Evolutionary conservation across 306 rosid species (phyloP).

Genomic region (Prinsepia uniflora): DNA sequence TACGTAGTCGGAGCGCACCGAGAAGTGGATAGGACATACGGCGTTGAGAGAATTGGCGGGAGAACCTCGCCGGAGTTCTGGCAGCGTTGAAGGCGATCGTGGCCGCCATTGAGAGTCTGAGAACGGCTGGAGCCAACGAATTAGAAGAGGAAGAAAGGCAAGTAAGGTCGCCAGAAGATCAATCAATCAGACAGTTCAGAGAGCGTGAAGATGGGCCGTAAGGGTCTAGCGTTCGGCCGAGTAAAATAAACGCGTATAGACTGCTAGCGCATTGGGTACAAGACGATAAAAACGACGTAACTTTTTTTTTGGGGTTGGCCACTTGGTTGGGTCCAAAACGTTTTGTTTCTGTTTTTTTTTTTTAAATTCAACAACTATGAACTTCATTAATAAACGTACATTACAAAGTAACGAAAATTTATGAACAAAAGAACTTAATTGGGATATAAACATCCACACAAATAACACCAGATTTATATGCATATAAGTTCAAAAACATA

Average conservation of each 20-base stretch:
- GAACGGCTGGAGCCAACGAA: background rate
- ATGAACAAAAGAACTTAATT: too few relatives aligned
- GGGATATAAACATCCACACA: too few relatives aligned
- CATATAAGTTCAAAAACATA: too few relatives aligned
- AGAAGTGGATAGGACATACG: slow-evolving; percentile 14
- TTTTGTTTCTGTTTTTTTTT: too few relatives aligned
- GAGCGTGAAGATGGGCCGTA: background rate
- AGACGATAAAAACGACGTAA: background rate
- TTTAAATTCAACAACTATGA: too few relatives aligned
- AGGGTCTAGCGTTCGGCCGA: background rate
- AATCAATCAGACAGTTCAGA: background rate
- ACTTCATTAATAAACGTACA: too few relatives aligned
- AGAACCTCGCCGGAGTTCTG: slow-evolving; percentile 28
- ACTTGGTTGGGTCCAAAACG: too few relatives aligned
- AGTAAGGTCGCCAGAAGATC: slow-evolving; percentile 19
- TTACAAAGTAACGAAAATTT: too few relatives aligned
- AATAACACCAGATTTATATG: too few relatives aligned
- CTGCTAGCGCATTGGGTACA: too few relatives aligned
- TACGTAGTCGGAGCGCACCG: slow-evolving; percentile 12
- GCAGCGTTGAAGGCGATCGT: slow-evolving; percentile 24
- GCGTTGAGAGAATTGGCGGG: slow-evolving; percentile 13
- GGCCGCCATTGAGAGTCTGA: slow-evolving; percentile 34
- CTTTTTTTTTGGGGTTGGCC: too few relatives aligned
- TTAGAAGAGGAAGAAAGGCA: background rate
- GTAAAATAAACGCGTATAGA: background rate